phyloP scores from a whole-genome alignment of 257 asterid genomes.

The Phtheirospermum japonicum region DNA sequence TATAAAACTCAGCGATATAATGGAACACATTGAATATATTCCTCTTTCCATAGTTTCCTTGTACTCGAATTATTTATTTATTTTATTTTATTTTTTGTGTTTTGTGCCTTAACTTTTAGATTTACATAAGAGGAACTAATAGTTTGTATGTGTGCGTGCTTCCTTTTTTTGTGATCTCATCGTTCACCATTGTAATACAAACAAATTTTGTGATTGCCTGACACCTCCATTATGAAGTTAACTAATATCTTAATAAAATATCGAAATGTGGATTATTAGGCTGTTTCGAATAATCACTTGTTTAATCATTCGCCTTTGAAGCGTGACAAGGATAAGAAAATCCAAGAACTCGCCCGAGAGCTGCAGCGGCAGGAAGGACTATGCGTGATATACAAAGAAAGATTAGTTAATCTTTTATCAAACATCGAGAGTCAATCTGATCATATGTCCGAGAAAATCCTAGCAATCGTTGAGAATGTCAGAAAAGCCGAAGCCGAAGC shows the following conservation, averaged over 20 bases:
- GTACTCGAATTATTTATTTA: too few relatives aligned
- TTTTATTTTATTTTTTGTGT: not conserved
- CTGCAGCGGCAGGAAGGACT: conserved; percentile 56
- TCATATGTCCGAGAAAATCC: conserved; percentile 49
- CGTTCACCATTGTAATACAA: too few relatives aligned
- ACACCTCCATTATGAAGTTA: too few relatives aligned
- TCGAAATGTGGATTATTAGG: not conserved
- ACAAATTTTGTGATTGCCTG: not conserved
- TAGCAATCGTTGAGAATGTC: conserved; percentile 47
- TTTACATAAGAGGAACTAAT: not conserved
- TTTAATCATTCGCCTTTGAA: conserved; percentile 20
- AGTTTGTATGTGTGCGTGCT: too few relatives aligned
- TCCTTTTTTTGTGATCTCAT: too few relatives aligned
- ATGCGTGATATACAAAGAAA: conserved; percentile 44
- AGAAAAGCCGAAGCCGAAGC: conserved; percentile 49
- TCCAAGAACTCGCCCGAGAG: conserved; percentile 53
- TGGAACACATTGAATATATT: conserved; percentile 4
- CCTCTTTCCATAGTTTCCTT: too few relatives aligned
- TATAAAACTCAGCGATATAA: conserved; percentile 11
- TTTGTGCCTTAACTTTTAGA: not conserved
- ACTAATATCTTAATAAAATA: too few relatives aligned
- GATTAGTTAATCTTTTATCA: conserved; percentile 37
- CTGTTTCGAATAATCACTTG: conserved; percentile 8
- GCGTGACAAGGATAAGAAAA: conserved; percentile 60
- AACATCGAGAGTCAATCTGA: conserved; percentile 45